Conservation (phyloP, 2,329 filamentous ascomycete species). For the Aspergillus fructus region DNA sequence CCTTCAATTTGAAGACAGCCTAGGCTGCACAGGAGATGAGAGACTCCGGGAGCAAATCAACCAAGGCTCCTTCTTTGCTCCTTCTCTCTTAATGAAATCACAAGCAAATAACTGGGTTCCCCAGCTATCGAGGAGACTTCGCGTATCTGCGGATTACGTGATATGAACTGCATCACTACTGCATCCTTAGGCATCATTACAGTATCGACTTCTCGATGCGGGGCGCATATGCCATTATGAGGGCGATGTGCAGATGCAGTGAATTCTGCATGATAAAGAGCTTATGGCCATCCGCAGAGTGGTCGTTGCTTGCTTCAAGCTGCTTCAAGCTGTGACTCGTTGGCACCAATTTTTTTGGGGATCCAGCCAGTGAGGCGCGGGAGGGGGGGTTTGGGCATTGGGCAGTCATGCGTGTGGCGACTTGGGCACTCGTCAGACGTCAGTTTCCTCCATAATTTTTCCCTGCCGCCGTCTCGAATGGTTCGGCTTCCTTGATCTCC, state of each 20-base stretch:
- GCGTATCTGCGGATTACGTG: conserved; percentile 1
- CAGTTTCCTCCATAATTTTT: conserved; percentile 1
- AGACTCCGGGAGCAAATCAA: not conserved
- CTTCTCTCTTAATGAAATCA: not conserved
- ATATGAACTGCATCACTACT: not conserved
- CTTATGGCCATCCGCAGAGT: not conserved
- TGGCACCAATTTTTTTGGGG: not conserved
- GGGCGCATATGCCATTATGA: not conserved
- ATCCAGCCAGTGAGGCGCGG: conserved; percentile 7
- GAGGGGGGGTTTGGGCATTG: conserved; percentile 25
- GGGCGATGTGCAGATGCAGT: not conserved
- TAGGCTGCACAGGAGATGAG: not conserved
- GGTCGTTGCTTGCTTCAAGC: not conserved
- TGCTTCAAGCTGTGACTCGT: not conserved
- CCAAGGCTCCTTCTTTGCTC: not conserved
- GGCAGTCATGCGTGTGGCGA: conserved; percentile 37
- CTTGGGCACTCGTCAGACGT: conserved; percentile 31
- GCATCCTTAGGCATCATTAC: not conserved
- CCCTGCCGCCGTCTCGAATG: not conserved
- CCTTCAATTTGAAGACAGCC: not conserved
- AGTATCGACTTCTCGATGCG: not conserved
- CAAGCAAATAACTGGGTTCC: not conserved
- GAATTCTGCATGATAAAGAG: not conserved
- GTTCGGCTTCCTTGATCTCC: not conserved
- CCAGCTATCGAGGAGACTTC: not conserved